Evolutionary conservation across 805 yeast genomes (phyloP).

Genomic region (Candida nemodendra): DNA sequence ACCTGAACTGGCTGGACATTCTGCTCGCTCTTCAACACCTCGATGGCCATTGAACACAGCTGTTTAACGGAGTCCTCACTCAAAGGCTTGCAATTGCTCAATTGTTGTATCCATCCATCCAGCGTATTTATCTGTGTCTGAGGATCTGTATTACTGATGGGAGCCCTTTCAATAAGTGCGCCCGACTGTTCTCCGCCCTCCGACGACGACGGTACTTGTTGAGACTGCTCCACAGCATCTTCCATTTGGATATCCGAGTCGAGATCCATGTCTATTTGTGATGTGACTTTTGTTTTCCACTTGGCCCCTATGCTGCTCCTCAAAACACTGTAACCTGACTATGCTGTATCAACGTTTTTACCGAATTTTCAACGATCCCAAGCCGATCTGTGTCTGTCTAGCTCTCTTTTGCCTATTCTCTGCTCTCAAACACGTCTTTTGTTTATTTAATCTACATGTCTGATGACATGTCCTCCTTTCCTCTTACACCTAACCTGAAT

Average conservation of each 20-base stretch:
- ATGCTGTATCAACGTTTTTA: no score
- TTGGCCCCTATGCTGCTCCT: no score
- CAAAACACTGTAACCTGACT: no score
- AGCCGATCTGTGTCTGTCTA: no score
- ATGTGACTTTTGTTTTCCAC: no score
- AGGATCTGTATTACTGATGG: slow-evolving; percentile 32
- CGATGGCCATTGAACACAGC: slow-evolving; percentile 87
- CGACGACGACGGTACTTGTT: slow-evolving; percentile 10
- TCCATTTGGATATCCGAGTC: slow-evolving; percentile 86
- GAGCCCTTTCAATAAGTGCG: slow-evolving; percentile 11
- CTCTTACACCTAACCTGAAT: no score
- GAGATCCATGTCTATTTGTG: slow-evolving; percentile 53
- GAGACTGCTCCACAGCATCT: slow-evolving; percentile 52
- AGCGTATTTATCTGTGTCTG: slow-evolving; percentile 52
- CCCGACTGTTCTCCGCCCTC: slow-evolving; percentile 9
- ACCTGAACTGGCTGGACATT: slow-evolving; percentile 94
- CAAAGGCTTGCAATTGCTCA: slow-evolving; percentile 77
- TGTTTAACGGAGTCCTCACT: slow-evolving; percentile 75
- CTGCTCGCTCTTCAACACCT: slow-evolving; percentile 85
- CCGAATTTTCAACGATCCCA: no score
- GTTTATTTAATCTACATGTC: no score
- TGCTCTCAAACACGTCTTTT: no score
- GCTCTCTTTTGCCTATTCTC: no score
- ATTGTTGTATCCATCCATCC: slow-evolving; percentile 84
- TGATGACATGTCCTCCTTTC: no score